Evolutionary conservation across 2,329 filamentous ascomycete species (phyloP).

Genomic region (Fusarium piperis): DNA sequence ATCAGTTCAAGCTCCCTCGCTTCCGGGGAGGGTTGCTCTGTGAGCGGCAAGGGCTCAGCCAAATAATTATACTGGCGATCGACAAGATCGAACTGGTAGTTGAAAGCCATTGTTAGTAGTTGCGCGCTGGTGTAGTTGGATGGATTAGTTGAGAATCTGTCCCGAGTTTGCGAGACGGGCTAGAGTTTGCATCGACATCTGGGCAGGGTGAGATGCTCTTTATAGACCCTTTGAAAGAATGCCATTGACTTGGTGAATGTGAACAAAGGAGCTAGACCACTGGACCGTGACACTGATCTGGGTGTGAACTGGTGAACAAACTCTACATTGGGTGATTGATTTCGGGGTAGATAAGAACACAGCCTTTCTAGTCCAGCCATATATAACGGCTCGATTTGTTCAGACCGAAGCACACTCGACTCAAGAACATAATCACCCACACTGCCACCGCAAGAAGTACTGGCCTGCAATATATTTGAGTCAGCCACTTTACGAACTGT

Average conservation of each 20-base stretch:
- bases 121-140: not conserved
- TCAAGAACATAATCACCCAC: not conserved
- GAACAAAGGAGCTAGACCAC: not conserved
- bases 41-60: not conserved
- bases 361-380: not conserved
- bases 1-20: not conserved
- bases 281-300: not conserved
- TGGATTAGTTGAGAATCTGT: not conserved
- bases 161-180: not conserved
- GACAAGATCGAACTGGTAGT: not conserved
- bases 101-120: not conserved
- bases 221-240: not conserved
- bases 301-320: not conserved
- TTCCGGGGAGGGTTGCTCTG: not conserved
- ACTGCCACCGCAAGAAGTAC: not conserved
- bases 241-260: not conserved
- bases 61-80: not conserved
- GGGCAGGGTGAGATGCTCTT: not conserved
- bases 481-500: not conserved
- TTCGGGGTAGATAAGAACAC: not conserved
- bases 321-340: not conserved
- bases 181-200: not conserved
- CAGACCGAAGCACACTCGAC: too few species aligned
- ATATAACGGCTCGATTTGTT: too few species aligned
- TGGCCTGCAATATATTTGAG: not conserved